Evolutionary conservation across 495 filamentous ascomycete genomes (phyloP), one percentile per base, ranked within the genome.

Genomic region (Penicillium lagena): DNA sequence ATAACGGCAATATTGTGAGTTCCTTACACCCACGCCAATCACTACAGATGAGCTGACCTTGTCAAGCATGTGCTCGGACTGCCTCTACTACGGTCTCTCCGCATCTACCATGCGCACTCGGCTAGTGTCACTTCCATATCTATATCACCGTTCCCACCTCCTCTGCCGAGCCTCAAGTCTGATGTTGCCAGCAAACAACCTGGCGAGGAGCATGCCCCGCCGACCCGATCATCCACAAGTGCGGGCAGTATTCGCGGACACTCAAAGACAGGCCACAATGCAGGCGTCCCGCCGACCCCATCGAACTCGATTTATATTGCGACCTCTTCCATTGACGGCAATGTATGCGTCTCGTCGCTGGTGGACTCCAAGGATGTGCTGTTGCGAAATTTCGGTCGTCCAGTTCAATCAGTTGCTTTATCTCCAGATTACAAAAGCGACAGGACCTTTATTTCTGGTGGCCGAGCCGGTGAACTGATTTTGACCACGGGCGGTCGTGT

Each of bases 1-100:
- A 98, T 64, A 96, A 95, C 67, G 93, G 93, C 51, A 95, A 93
- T 55, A 89, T 97, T 54, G 90, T 95, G 74, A 78, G 86, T 72
- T 34, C 30, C 42, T 28, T 41, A 39, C 17, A 41, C 40, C 29
- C 7, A n/a, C n/a, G 12, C 47, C 45, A 33, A 43, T 12, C 22
- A 12, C 15, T 9, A 22, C 35, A 29, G 22, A 45, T 12, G 11
- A 36, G 46, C 59, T 67, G 39, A 66, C 51, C 45, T 54, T 15
- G 50, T 39, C 8, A 39, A 95, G 90, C 86, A 97, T 74, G 83
- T 95, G 31, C 62, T 96, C 15, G 84, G 87, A 31, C 55, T 96
- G 12, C 90, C 94, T 7, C 75, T 80, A 5, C 80, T 97, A 54
- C 80, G 89, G 42, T 64, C 83, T 10, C 65, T 97, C 17, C 82